A percentile compares a stretch with the other conserved stretches of the same genome.
Conservation (phyloP, 1,284 basidiomycete species). For the Leucoagaricus sp. region DNA sequence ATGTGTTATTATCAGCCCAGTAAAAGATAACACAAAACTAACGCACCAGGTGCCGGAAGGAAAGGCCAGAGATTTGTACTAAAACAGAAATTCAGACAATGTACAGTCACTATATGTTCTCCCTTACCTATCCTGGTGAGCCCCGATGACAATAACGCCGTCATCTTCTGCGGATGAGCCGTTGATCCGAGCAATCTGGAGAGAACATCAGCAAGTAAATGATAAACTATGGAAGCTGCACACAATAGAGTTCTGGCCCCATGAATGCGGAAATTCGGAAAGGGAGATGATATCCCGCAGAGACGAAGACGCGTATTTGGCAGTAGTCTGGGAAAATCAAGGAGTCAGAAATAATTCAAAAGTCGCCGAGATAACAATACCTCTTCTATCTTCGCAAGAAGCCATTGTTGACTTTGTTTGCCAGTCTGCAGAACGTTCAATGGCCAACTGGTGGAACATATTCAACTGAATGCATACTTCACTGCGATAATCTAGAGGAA, state of each 20-base stretch:
- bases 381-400: slow-evolving; percentile 71
- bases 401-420: slow-evolving; percentile 80
- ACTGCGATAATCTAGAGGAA: slow-evolving; percentile 72
- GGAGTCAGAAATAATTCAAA: background rate
- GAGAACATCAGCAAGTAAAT: background rate
- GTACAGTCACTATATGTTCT: background rate
- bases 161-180: slow-evolving; percentile 65
- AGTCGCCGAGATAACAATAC: slow-evolving; percentile 34
- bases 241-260: slow-evolving; percentile 92
- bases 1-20: slow-evolving; percentile 25
- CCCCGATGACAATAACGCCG: slow-evolving; percentile 68
- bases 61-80: slow-evolving; percentile 90
- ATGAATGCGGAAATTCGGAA: slow-evolving; percentile 83
- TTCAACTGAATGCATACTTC: slow-evolving; percentile 48
- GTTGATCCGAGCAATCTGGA: slow-evolving; percentile 70
- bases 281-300: slow-evolving; percentile 64
- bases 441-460: slow-evolving; percentile 12
- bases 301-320: slow-evolving; percentile 54
- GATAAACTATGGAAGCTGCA: slow-evolving; percentile 24
- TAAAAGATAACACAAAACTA: slow-evolving; percentile 15
- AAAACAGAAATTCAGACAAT: slow-evolving; percentile 16
- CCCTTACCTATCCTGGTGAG: slow-evolving; percentile 86
- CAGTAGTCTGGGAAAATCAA: slow-evolving; percentile 57
- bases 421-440: slow-evolving; percentile 59
- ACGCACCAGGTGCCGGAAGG: slow-evolving; percentile 80